These are phyloP conservation scores for Fistulinella cinereoalba DNA, from an alignment of 1,284 basidiomycete genomes.

Conservation along the genomic window DNA sequence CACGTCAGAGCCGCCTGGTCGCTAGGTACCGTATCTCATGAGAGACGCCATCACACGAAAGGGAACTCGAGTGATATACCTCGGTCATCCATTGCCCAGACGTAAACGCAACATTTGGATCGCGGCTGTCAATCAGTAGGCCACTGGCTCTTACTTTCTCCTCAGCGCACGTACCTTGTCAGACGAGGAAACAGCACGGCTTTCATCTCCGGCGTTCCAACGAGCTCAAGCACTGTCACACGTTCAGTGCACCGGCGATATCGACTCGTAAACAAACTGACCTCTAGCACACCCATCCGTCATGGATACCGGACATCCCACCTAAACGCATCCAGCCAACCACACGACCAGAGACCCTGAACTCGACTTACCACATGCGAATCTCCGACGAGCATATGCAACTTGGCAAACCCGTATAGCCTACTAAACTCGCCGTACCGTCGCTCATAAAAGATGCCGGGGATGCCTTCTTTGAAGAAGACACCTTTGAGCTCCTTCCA, in stretches of 20 bases:
- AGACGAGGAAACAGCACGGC: constrained; percentile 54
- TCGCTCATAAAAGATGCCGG: constrained; percentile 62
- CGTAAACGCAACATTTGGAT: constrained; percentile 62
- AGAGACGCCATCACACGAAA: neutral
- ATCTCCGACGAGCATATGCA: constrained; percentile 58
- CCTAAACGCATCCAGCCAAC: constrained; percentile 33
- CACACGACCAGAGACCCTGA: neutral
- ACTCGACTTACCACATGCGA: constrained; percentile 49
- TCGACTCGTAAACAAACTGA: constrained; percentile 36
- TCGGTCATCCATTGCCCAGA: constrained; percentile 88
- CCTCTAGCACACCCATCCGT: constrained; percentile 71
- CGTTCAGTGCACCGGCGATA: constrained; percentile 1
- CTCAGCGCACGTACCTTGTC: constrained; percentile 45
- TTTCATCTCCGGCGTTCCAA: constrained; percentile 61
- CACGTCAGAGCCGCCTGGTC: constrained; percentile 76
- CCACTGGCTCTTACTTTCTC: neutral
- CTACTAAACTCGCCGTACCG: constrained; percentile 57
- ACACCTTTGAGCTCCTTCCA: constrained; percentile 71
- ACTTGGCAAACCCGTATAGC: constrained; percentile 62
- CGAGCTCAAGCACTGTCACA: constrained; percentile 56
- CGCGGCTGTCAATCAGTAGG: constrained; percentile 45
- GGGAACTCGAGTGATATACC: constrained; percentile 34
- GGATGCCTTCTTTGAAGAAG: constrained; percentile 68
- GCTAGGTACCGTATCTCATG: constrained; percentile 38
- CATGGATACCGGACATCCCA: constrained; percentile 74